phyloP scores from a whole-genome alignment of 1,284 basidiomycete species.

The Malassezia equina region DNA sequence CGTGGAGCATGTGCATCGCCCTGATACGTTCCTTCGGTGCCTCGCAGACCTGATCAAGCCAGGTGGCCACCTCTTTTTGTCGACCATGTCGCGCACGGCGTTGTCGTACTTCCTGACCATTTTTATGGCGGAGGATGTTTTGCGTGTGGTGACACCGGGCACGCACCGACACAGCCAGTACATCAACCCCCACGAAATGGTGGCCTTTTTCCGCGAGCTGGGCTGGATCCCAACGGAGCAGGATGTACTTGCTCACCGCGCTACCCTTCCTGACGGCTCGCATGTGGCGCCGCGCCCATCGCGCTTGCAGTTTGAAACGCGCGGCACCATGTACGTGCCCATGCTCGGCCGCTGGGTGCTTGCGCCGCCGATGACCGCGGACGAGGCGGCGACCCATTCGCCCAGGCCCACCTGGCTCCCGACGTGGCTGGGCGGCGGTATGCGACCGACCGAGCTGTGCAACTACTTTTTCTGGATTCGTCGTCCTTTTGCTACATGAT shows the following conservation, averaged over 20 bases:
- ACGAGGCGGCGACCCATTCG: constrained; percentile 11
- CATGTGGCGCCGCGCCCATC: constrained; percentile 15
- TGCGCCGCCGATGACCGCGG: constrained; percentile 9
- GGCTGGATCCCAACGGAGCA: constrained; percentile 39
- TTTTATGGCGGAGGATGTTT: constrained; percentile 72
- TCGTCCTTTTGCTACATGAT: constrained; percentile 23
- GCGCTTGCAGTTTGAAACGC: constrained; percentile 32
- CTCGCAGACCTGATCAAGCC: constrained; percentile 54
- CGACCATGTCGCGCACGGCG: constrained; percentile 89
- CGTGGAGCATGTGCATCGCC: constrained; percentile 90
- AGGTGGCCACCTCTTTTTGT: constrained; percentile 86
- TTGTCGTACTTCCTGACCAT: constrained; percentile 83
- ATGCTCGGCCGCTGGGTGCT: constrained; percentile 31
- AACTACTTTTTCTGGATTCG: constrained; percentile 47
- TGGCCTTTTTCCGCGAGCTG: constrained; percentile 65
- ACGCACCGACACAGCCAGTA: constrained; percentile 89
- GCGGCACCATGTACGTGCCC: constrained; percentile 39
- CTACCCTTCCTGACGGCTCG: background rate
- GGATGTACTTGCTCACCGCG: background rate
- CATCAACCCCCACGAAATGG: constrained; percentile 77
- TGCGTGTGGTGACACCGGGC: constrained; percentile 68
- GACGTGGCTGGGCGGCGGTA: constrained; percentile 7
- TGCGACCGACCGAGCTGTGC: constrained; percentile 23
- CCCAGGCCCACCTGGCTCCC: background rate
- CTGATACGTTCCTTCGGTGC: constrained; percentile 58